Conservation (phyloP, 2,329 filamentous ascomycete species). For the Botrytis porri region DNA sequence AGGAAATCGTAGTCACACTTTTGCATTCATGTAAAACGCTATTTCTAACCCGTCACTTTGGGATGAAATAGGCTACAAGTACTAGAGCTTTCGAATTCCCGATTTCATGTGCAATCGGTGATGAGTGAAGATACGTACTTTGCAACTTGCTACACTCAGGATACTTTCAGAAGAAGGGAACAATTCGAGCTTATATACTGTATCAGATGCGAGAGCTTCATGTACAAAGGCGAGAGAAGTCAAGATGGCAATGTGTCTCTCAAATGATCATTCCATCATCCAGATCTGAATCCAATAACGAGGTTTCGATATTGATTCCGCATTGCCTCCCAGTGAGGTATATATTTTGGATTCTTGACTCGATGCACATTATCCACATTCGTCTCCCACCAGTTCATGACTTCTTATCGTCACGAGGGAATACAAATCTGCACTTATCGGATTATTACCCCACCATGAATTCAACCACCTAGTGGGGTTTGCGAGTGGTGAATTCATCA, state of each 20-base stretch:
- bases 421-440: conserved; percentile 4
- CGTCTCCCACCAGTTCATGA: conserved; percentile 9
- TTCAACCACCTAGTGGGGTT: not conserved
- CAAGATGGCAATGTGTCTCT: not conserved
- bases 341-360: not conserved
- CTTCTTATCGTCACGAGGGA: conserved; percentile 9
- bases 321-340: not conserved
- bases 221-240: not conserved
- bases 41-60: not conserved
- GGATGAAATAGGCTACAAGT: not conserved
- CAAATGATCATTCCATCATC: not conserved
- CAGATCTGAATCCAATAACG: no score
- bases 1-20: conserved; percentile 3
- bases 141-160: not conserved
- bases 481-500: not conserved
- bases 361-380: not conserved
- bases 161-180: not conserved
- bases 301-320: not conserved
- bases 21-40: not conserved
- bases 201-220: not conserved
- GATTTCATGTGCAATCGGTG: not conserved
- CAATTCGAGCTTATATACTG: not conserved
- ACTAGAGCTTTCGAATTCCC: not conserved
- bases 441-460: not conserved
- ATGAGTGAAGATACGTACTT: not conserved